These are phyloP conservation scores for Salix purpurea DNA, from an alignment of 345 rosid species.

Conservation along the genomic window DNA sequence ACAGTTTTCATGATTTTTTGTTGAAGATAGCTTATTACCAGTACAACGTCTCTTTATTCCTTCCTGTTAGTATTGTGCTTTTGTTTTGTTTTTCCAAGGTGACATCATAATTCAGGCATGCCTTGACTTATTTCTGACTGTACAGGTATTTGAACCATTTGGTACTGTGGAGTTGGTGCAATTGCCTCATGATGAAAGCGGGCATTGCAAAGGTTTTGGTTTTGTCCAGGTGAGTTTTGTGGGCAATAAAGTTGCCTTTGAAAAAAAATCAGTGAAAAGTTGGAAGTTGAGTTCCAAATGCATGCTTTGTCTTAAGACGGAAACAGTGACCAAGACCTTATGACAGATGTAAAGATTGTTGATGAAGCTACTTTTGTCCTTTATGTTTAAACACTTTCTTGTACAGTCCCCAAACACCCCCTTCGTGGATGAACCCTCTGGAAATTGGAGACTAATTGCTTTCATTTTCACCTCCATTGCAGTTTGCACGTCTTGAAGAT, in stretches of 20 bases:
- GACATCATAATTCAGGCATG: background rate
- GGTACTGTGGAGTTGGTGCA: constrained; percentile 96
- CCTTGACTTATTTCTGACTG: constrained; percentile 7
- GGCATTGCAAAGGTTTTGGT: constrained; percentile 93
- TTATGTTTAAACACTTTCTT: background rate
- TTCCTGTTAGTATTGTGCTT: background rate
- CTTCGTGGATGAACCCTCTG: background rate
- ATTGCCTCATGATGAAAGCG: constrained; percentile 80
- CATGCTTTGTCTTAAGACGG: background rate
- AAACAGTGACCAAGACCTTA: background rate
- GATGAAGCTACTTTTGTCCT: background rate
- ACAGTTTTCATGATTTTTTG: background rate
- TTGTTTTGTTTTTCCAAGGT: background rate
- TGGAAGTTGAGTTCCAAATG: background rate
- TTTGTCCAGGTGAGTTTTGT: constrained; percentile 74
- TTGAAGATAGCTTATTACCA: background rate
- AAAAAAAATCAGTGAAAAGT: background rate
- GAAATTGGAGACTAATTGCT: background rate
- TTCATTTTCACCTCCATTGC: constrained; percentile 5
- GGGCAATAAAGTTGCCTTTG: background rate
- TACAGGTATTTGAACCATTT: constrained; percentile 89
- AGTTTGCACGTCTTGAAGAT: constrained; percentile 96
- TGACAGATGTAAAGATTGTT: background rate
- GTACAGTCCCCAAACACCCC: background rate
- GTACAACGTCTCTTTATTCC: background rate